A percentile compares a stretch with the other conserved stretches of the same genome.
Conservation (phyloP, 148 eudicot species). For the Fagopyrum esculentum region DNA sequence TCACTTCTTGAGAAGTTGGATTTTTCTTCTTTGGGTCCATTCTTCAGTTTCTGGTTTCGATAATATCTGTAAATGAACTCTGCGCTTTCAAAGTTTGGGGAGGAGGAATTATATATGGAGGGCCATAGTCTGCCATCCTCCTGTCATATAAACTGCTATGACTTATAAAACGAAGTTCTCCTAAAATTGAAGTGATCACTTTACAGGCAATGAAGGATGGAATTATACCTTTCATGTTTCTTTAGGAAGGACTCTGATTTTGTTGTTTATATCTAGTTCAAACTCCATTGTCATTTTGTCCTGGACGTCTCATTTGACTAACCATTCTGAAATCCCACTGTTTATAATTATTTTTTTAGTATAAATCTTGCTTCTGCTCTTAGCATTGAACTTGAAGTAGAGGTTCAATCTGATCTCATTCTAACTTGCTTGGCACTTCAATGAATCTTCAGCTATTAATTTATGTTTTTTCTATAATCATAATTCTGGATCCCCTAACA, state of each 20-base stretch:
- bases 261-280: not conserved
- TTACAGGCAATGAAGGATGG: not conserved
- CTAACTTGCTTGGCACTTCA: constrained; percentile 4
- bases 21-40: not conserved
- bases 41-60: not conserved
- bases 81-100: not conserved
- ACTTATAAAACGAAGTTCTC: not conserved
- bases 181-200: not conserved
- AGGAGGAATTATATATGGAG: not conserved
- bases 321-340: not conserved
- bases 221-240: not conserved
- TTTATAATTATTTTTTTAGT: not conserved
- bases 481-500: not conserved
- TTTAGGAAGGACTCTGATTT: not conserved
- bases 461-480: not conserved
- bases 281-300: not conserved
- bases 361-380: not conserved
- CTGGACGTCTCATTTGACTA: not conserved
- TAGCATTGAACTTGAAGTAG: not conserved
- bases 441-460: not conserved
- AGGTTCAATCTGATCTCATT: not conserved
- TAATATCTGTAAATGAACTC: not conserved
- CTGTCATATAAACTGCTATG: not conserved
- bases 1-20: not conserved
- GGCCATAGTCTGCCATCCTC: not conserved